Percentiles rank a stretch among this genome's conserved stretches.
These are phyloP conservation scores for Chalciporus sp. DNA, from an alignment of 1,284 basidiomycete species.

Conservation along the genomic window DNA sequence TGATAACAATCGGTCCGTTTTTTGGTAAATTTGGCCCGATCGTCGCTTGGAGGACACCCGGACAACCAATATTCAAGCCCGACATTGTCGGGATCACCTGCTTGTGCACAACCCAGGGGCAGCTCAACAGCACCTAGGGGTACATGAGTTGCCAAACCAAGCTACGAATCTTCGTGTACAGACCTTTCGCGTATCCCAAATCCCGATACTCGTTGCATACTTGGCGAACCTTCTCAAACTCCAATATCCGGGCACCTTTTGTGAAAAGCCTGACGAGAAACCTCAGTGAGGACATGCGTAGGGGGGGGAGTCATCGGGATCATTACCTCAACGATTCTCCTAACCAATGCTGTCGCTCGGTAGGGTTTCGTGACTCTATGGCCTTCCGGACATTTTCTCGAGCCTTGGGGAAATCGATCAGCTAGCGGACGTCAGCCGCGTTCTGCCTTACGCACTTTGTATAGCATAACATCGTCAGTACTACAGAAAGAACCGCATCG, in stretches of 20 bases:
- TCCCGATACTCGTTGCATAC: slow-evolving; percentile 86
- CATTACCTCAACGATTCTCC: slow-evolving; percentile 78
- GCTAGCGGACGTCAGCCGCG: neutral
- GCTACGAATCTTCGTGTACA: slow-evolving; percentile 3
- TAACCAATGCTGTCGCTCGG: slow-evolving; percentile 76
- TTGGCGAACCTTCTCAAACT: slow-evolving; percentile 84
- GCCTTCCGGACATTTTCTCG: slow-evolving; percentile 93
- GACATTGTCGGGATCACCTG: slow-evolving; percentile 76
- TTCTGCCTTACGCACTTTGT: slow-evolving; percentile 66
- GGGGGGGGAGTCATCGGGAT: neutral
- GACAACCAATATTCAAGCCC: slow-evolving; percentile 81
- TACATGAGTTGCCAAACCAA: slow-evolving; percentile 4
- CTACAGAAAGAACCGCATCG: slow-evolving; percentile 98
- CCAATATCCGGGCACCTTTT: slow-evolving; percentile 84
- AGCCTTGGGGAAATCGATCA: slow-evolving; percentile 53
- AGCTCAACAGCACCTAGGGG: slow-evolving; percentile 80
- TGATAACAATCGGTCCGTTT: slow-evolving; percentile 79
- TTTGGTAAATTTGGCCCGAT: slow-evolving; percentile 61
- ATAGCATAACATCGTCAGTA: slow-evolving; percentile 96
- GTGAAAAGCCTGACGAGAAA: slow-evolving; percentile 68
- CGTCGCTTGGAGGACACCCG: slow-evolving; percentile 63
- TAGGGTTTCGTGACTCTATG: slow-evolving; percentile 73
- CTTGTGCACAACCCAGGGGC: slow-evolving; percentile 82
- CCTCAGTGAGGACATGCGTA: slow-evolving; percentile 5
- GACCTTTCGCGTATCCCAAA: slow-evolving; percentile 80